phyloP scores from a whole-genome alignment of 768 basidiomycete species.

The Strobilomyces confusus region DNA sequence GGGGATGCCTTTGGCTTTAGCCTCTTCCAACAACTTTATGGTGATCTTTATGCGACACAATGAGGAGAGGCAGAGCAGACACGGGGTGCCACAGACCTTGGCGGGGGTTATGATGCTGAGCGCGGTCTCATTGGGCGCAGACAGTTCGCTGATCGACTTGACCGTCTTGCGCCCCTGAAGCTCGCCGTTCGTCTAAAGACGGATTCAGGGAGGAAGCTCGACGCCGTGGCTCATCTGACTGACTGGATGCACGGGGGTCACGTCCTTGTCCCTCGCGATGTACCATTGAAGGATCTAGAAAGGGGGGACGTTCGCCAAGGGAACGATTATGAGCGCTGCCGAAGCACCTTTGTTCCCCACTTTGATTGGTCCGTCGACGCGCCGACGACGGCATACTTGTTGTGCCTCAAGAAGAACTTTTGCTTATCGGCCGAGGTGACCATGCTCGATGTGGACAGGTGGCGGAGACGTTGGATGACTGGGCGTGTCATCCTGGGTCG shows the following conservation, averaged over 20 bases:
- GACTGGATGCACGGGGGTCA: constrained; percentile 76
- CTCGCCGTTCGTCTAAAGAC: constrained; percentile 57
- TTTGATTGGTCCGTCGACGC: constrained; percentile 78
- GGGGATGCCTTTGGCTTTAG: constrained; percentile 65
- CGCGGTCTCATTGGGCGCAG: constrained; percentile 60
- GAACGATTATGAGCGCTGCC: no score
- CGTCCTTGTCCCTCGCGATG: constrained; percentile 48
- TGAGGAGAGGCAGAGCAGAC: neutral
- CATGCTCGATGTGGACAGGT: constrained; percentile 21
- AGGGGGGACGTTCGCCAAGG: neutral
- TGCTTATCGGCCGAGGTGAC: constrained; percentile 40
- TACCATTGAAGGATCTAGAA: constrained; percentile 79
- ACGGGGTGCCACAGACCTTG: constrained; percentile 39
- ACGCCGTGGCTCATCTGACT: constrained; percentile 17
- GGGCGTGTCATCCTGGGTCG: no score
- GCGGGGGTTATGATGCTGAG: constrained; percentile 78
- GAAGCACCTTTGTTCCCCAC: constrained; percentile 66
- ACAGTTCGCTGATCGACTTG: constrained; percentile 50
- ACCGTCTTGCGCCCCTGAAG: constrained; percentile 64
- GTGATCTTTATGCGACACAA: constrained; percentile 52
- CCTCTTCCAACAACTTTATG: constrained; percentile 59
- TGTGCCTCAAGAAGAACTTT: constrained; percentile 54
- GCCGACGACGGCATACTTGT: constrained; percentile 74
- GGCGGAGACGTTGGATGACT: constrained; percentile 4
- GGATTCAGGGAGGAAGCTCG: neutral